A percentile compares a stretch with the other conserved stretches of the same genome.
These are phyloP conservation scores for Zarea fungicola DNA, from an alignment of 2,329 filamentous ascomycete species.

Conservation along the genomic window DNA sequence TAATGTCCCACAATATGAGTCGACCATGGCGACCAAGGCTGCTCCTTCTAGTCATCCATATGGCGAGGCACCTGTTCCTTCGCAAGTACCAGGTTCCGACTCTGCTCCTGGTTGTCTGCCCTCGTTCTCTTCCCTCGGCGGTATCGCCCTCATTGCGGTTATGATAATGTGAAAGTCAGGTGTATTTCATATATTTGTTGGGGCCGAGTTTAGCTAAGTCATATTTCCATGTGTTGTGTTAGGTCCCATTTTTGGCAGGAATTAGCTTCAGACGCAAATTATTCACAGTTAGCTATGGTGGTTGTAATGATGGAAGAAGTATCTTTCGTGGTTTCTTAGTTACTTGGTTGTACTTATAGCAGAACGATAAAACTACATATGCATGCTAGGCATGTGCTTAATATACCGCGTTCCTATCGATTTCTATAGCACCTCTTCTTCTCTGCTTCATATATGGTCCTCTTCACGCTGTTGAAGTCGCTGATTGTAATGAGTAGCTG, in stretches of 20 bases:
- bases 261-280: constrained; percentile 14
- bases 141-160: constrained; percentile 23
- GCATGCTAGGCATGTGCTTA: constrained; percentile 4
- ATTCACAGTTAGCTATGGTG: constrained; percentile 8
- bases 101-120: constrained; percentile 20
- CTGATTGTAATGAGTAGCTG: too few relatives aligned
- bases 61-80: constrained; percentile 21
- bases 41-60: constrained; percentile 16
- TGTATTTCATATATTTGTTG: constrained; percentile 7
- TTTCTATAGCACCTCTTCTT: too few relatives aligned
- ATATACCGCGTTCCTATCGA: not conserved
- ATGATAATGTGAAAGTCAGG: constrained; percentile 20
- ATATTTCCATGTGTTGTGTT: constrained; percentile 14
- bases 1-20: constrained; percentile 18
- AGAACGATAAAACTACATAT: not conserved
- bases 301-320: constrained; percentile 7
- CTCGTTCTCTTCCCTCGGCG: constrained; percentile 19
- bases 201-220: constrained; percentile 15
- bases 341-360: constrained; percentile 13
- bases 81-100: constrained; percentile 23
- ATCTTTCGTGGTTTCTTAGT: constrained; percentile 11
- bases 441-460: too few relatives aligned
- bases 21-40: constrained; percentile 20
- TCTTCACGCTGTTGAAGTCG: too few relatives aligned
- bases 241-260: constrained; percentile 15